Evolutionary conservation across 2,329 filamentous ascomycete genomes (phyloP).

Genomic region (Beauveria asiatica): DNA sequence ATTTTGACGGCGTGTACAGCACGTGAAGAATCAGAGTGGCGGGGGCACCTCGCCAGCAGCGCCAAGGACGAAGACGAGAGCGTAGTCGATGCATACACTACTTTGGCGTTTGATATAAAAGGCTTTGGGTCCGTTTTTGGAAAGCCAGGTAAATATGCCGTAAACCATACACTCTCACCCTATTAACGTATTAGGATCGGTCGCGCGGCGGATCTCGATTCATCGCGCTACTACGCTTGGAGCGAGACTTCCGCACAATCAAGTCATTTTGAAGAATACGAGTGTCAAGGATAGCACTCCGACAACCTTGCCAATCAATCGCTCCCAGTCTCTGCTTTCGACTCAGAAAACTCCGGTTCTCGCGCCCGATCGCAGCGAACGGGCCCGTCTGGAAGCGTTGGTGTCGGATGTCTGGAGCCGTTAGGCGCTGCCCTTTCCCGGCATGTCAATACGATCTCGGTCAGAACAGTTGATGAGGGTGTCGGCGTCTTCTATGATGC

Average conservation of each 20-base stretch:
- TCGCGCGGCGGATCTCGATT: constrained; percentile 64
- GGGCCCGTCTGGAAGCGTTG: constrained; percentile 65
- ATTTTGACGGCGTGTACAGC: constrained; percentile 79
- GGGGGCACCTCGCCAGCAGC: constrained; percentile 50
- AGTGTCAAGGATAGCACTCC: constrained; percentile 32
- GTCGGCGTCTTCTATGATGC: constrained; percentile 79
- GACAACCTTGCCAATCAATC: constrained; percentile 50
- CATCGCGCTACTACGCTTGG: constrained; percentile 70
- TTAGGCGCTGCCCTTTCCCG: constrained; percentile 72
- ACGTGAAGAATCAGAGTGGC: constrained; percentile 75
- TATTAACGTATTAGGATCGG: constrained; percentile 37
- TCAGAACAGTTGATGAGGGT: constrained; percentile 65
- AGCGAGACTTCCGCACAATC: constrained; percentile 56
- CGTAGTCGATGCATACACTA: constrained; percentile 41
- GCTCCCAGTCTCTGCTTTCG: constrained; percentile 74
- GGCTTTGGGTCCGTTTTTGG: constrained; percentile 69
- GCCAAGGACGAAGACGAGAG: constrained; percentile 38
- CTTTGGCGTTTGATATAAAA: constrained; percentile 61
- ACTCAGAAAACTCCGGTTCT: constrained; percentile 60
- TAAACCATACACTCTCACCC: background rate
- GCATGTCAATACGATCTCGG: constrained; percentile 59
- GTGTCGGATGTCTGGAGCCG: constrained; percentile 78
- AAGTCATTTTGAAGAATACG: constrained; percentile 84
- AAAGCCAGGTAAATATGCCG: constrained; percentile 46
- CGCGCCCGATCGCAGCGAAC: constrained; percentile 64